Evolutionary conservation across 73 alveolate species (phyloP).

Genomic region (Chromera velia): DNA sequence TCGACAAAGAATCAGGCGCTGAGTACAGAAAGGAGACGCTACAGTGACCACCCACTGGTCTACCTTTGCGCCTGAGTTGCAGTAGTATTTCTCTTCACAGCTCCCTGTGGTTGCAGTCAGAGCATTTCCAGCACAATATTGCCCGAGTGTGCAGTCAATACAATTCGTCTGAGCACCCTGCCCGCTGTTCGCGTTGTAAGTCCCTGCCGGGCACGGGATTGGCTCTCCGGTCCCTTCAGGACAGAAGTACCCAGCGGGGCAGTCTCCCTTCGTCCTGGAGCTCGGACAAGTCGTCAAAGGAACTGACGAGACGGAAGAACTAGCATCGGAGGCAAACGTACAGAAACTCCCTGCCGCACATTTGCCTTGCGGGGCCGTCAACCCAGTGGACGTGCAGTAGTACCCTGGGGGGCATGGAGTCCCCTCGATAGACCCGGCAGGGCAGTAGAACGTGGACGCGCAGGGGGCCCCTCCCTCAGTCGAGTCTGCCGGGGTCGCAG

Average conservation of each 20-base stretch:
- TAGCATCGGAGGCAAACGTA: too few relatives aligned
- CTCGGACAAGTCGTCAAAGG: too few relatives aligned
- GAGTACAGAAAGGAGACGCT: too few relatives aligned
- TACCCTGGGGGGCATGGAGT: conserved; percentile 59
- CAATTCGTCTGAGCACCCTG: too few relatives aligned
- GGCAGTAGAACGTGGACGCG: conserved; percentile 52
- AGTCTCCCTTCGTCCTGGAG: too few relatives aligned
- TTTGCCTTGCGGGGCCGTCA: conserved; percentile 9
- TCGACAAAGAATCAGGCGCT: too few relatives aligned
- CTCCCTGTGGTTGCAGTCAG: conserved; percentile 9
- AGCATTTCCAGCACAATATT: conserved; percentile 35
- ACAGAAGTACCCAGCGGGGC: conserved; percentile 66
- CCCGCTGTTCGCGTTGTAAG: conserved; percentile 50
- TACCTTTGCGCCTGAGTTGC: conserved; percentile 41
- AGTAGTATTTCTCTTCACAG: conserved; percentile 49
- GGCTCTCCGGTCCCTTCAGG: conserved; percentile 30
- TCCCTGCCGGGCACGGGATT: conserved; percentile 63
- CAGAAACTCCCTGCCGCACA: conserved; percentile 53
- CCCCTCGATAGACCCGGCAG: conserved; percentile 50
- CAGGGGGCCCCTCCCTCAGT: conserved; percentile 44
- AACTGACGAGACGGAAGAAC: too few relatives aligned
- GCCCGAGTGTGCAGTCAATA: conserved; percentile 50
- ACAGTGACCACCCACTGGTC: too few relatives aligned
- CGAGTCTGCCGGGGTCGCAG: conserved; percentile 1
- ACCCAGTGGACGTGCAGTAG: conserved; percentile 23